These are phyloP conservation scores for Hypoxylon sp. DNA, from an alignment of 2,329 filamentous ascomycete genomes.

Conservation along the genomic window DNA sequence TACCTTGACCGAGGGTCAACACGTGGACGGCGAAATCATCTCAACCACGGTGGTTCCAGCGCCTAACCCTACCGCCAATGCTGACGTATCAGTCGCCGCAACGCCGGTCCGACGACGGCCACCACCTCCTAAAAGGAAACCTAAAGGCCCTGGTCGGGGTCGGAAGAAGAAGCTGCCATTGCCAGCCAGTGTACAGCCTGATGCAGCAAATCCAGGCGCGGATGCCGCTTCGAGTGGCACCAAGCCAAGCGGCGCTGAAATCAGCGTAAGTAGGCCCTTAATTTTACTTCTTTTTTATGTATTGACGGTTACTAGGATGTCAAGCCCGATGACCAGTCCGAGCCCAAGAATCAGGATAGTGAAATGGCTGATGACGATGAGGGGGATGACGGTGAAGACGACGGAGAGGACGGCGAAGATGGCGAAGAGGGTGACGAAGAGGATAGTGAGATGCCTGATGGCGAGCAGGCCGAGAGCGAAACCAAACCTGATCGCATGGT, in stretches of 20 bases:
- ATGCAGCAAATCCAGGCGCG: conserved; percentile 54
- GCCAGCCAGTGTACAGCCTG: conserved; percentile 51
- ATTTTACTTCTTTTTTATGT: background rate
- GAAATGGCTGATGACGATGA: conserved; percentile 67
- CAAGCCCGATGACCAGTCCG: conserved; percentile 59
- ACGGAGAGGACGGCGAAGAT: conserved; percentile 61
- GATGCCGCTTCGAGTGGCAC: conserved; percentile 56
- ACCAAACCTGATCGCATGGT: conserved; percentile 49
- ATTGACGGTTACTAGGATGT: conserved; percentile 52
- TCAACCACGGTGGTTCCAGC: conserved; percentile 68
- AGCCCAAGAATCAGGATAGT: conserved; percentile 61
- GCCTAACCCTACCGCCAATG: conserved; percentile 66
- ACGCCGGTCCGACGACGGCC: conserved; percentile 70
- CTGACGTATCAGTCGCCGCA: conserved; percentile 63
- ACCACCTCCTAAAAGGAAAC: conserved; percentile 83
- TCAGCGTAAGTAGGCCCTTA: conserved; percentile 54
- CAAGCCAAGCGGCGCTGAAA: conserved; percentile 55
- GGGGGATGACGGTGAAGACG: conserved; percentile 62
- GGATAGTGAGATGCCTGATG: conserved; percentile 58
- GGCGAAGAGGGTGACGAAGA: conserved; percentile 60
- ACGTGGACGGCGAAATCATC: conserved; percentile 84
- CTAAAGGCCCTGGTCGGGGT: conserved; percentile 82
- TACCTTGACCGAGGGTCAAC: conserved; percentile 82
- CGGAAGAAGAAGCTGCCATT: conserved; percentile 76
- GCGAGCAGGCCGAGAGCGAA: conserved; percentile 55